Evolutionary conservation across 768 basidiomycete species (phyloP).

Genomic region (Termitomyces sp.): DNA sequence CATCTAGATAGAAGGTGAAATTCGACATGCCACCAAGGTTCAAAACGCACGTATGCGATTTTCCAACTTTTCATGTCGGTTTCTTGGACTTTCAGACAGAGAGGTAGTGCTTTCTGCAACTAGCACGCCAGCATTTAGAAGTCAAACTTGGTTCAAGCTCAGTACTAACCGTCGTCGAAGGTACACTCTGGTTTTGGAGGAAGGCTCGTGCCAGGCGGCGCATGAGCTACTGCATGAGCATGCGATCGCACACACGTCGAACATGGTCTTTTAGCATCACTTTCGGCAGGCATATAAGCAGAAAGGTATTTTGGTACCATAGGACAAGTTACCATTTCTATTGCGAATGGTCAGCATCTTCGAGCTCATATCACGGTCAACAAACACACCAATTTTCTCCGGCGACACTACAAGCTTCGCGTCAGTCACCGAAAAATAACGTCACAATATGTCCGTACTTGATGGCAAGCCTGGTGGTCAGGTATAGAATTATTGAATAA

Average conservation of each 20-base stretch:
- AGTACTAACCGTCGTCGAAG: conserved; percentile 57
- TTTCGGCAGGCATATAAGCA: conserved; percentile 19
- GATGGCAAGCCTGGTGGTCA: conserved; percentile 45
- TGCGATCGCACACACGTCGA: conserved; percentile 75
- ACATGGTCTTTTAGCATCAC: conserved; percentile 73
- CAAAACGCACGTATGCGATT: conserved; percentile 55
- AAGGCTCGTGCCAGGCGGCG: conserved; percentile 47
- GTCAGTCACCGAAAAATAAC: conserved; percentile 12
- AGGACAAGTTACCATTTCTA: conserved; percentile 53
- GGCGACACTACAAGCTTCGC: conserved; percentile 50
- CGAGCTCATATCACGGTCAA: not conserved
- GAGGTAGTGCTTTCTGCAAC: conserved; percentile 33
- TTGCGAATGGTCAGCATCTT: not conserved
- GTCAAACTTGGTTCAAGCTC: not conserved
- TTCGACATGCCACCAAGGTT: not conserved
- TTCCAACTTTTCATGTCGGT: conserved; percentile 58
- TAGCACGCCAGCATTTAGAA: conserved; percentile 13
- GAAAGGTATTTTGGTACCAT: conserved; percentile 3
- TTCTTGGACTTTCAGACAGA: conserved; percentile 48
- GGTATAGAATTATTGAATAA: not conserved
- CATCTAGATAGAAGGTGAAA: conserved; percentile 33
- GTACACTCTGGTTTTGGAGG: conserved; percentile 65
- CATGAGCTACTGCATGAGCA: conserved; percentile 60
- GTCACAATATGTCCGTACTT: conserved; percentile 27
- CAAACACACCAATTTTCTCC: conserved; percentile 60